Conservation (phyloP, 2,329 filamentous ascomycete species). For the Gaeumannomyces sp. region DNA sequence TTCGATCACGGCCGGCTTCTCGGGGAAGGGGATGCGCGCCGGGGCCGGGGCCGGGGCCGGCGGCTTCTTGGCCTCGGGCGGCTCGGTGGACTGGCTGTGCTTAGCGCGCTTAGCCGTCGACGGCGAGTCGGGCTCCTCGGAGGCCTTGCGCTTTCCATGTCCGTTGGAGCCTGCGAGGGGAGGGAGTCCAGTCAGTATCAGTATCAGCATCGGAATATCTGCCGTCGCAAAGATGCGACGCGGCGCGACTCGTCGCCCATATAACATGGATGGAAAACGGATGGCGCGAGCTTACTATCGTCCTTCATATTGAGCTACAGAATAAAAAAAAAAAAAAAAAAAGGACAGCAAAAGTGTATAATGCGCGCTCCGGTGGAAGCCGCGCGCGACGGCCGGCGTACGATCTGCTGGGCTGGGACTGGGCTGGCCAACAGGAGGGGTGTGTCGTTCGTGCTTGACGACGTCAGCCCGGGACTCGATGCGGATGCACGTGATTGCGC, state of each 20-base stretch:
- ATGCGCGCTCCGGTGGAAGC: no score
- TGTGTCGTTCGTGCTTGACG: no score
- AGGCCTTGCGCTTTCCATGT: constrained; percentile 68
- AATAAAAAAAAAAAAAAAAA: no score
- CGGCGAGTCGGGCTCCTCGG: constrained; percentile 56
- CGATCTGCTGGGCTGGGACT: no score
- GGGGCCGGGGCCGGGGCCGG: constrained; percentile 41
- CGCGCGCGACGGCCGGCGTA: no score
- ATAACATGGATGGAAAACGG: not conserved
- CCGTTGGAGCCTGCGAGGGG: constrained; percentile 4
- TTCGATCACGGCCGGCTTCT: constrained; percentile 70
- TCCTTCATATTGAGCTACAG: constrained; percentile 17
- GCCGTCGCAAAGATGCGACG: not conserved
- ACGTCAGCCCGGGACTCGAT: no score
- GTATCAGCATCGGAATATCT: not conserved
- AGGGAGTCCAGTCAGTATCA: not conserved
- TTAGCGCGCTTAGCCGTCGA: constrained; percentile 61
- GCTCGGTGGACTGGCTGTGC: constrained; percentile 38
- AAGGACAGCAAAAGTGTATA: no score
- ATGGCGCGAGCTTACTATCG: constrained; percentile 14
- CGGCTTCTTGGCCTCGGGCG: constrained; percentile 38
- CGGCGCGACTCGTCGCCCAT: not conserved
- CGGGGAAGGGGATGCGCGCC: constrained; percentile 67
- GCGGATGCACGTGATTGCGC: no score
- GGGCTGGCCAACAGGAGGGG: no score